Base-by-base conservation (phyloP, 805 yeast genomes). In the Nakazawaea ishiwadae region DNA sequence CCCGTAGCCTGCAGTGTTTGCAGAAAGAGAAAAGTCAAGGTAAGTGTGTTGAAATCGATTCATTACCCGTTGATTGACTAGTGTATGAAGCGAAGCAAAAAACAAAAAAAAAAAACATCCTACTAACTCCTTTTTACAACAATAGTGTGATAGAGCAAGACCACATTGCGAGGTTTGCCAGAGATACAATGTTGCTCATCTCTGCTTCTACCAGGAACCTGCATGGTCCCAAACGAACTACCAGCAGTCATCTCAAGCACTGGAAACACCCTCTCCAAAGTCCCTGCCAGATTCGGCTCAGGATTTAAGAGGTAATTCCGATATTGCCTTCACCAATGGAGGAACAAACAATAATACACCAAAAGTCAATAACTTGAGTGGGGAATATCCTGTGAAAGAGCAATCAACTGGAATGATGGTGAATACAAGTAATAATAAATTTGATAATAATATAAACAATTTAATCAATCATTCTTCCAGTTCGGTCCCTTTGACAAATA, bases 1-100 rank as follows among this genome's bases (percentile, higher is more conserved):
- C 63, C 72, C 0, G 48, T 73, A 5, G 71, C 74, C 0, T 73
- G 79, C 48, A 66, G 64, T 24, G 64, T 65, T 31, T 73, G 78
- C 45, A 61, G 74, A 14, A 65, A 59, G 51, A 58, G 72, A 34
- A 73, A 73, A 49, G 71, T 70, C 30, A 71, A 70, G 51, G 65
- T 69, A 45, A n/a, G n/a, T 66, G 65, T 41, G 51, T 62, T 16
- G 45, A 56, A n/a, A n/a, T n/a, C n/a, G n/a, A n/a, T n/a, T n/a
- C n/a, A n/a, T n/a, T n/a, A n/a, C n/a, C n/a, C n/a, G n/a, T n/a
- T n/a, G n/a, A n/a, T n/a, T n/a, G n/a, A n/a, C n/a, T n/a, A n/a
- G n/a, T n/a, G n/a, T n/a, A n/a, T n/a, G n/a, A n/a, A n/a, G n/a
- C n/a, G n/a, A n/a, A n/a, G n/a, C n/a, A n/a, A n/a, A n/a, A n/a